phyloP scores from a whole-genome alignment of 2,329 filamentous ascomycete species.

The Parafenestella ontariensis region DNA sequence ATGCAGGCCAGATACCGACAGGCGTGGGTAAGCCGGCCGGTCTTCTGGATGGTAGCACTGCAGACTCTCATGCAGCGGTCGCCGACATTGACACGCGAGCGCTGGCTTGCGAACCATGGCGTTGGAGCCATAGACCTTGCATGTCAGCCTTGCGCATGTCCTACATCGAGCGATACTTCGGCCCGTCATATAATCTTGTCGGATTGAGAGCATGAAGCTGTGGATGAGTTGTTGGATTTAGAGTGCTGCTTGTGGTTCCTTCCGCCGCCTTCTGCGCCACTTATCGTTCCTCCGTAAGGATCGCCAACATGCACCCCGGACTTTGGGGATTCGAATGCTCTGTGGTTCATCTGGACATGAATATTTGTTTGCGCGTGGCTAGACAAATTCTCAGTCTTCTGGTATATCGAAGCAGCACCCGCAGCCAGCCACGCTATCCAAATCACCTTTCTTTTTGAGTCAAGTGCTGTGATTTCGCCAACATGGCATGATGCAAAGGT shows the following conservation, averaged over 20 bases:
- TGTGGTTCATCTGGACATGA: background rate
- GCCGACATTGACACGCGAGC: slow-evolving; percentile 13
- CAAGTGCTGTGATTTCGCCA: slow-evolving; percentile 4
- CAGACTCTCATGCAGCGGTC: slow-evolving; percentile 8
- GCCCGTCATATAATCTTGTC: background rate
- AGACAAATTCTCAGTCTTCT: background rate
- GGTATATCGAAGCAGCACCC: background rate
- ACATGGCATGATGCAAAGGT: slow-evolving; percentile 10
- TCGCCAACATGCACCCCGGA: slow-evolving; percentile 5
- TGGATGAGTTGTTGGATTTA: background rate
- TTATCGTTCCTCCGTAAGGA: slow-evolving; percentile 2
- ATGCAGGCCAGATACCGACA: background rate
- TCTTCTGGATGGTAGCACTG: slow-evolving; percentile 10
- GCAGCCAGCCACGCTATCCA: background rate
- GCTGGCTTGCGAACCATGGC: slow-evolving; percentile 17
- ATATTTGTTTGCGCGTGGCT: background rate
- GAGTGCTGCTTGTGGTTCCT: slow-evolving; percentile 6
- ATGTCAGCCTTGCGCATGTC: slow-evolving; percentile 22
- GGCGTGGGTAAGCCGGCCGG: slow-evolving; percentile 9
- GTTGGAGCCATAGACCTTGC: slow-evolving; percentile 16
- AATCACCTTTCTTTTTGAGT: background rate
- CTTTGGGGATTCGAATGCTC: background rate
- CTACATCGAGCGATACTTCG: background rate
- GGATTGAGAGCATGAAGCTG: background rate
- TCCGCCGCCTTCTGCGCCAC: slow-evolving; percentile 6